These are phyloP conservation scores for Zygnema cylindricum DNA, from an alignment of 139 green algal species.

Conservation along the genomic window DNA sequence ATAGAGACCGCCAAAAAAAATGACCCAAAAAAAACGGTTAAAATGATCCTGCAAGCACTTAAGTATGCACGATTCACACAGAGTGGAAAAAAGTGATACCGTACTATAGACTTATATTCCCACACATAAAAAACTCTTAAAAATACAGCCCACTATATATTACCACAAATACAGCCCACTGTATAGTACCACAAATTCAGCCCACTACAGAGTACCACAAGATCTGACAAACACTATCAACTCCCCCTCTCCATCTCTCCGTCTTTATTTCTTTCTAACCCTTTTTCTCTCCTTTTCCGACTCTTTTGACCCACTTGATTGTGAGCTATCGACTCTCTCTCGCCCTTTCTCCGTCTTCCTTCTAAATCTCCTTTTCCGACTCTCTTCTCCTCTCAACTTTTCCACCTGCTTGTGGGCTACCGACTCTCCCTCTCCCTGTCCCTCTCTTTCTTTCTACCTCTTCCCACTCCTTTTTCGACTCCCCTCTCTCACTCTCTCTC, in stretches of 20 bases:
- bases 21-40: too few species aligned
- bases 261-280: not conserved
- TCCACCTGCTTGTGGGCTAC: too few species aligned
- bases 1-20: too few species aligned
- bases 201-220: not conserved
- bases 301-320: too few species aligned
- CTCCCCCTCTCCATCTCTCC: not conserved
- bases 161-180: not conserved
- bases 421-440: slow-evolving; percentile 5
- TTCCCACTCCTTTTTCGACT: not conserved
- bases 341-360: not conserved
- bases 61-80: too few species aligned
- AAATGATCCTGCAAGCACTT: too few species aligned
- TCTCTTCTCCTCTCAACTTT: too few species aligned
- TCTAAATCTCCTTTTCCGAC: too few species aligned
- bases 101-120: not conserved
- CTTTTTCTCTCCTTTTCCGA: not conserved
- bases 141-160: not conserved
- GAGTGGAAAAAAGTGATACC: too few species aligned
- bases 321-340: too few species aligned
- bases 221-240: not conserved
- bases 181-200: not conserved
- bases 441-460: not conserved
- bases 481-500: not conserved
- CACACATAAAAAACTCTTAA: not conserved